Evolutionary conservation across 495 filamentous ascomycete species (phyloP).

Genomic region (Cairneyella variabilis): DNA sequence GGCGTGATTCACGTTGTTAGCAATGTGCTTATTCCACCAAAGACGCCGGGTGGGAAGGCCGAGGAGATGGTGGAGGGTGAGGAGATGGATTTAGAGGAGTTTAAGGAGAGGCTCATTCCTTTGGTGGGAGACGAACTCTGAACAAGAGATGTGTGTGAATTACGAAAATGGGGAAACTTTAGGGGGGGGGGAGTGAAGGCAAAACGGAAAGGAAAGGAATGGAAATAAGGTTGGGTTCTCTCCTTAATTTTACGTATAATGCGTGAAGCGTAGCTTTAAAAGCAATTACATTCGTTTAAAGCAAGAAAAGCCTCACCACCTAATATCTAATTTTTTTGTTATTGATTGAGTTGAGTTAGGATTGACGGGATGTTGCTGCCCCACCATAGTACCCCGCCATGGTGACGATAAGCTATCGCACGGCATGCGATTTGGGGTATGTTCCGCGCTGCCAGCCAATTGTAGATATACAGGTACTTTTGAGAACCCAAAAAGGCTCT

Average conservation of each 20-base stretch:
- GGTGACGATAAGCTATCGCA: too few species aligned
- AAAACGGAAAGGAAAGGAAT: not conserved
- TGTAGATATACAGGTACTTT: too few species aligned
- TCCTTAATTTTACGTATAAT: not conserved
- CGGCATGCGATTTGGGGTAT: too few species aligned
- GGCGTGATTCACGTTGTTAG: conserved; percentile 74
- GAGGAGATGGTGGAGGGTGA: conserved; percentile 40
- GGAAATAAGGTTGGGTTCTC: not conserved
- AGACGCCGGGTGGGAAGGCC: conserved; percentile 29
- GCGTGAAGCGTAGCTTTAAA: too few species aligned
- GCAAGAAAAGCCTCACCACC: too few species aligned
- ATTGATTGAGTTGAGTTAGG: too few species aligned
- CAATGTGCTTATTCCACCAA: conserved; percentile 71
- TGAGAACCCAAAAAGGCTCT: too few species aligned
- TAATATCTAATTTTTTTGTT: too few species aligned
- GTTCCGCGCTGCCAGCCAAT: too few species aligned
- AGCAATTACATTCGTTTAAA: too few species aligned
- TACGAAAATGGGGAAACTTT: not conserved
- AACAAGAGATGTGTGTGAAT: not conserved
- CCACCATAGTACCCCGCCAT: too few species aligned
- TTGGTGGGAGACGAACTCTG: conserved; percentile 23
- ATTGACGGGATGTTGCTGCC: too few species aligned
- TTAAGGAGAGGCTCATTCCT: conserved; percentile 33
- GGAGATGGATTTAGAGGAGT: conserved; percentile 60
- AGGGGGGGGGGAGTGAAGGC: not conserved